Evolutionary conservation across 257 asterid genomes (phyloP), one percentile per base, ranked within the genome.

Genomic region (Oldenlandia corymbosa): DNA sequence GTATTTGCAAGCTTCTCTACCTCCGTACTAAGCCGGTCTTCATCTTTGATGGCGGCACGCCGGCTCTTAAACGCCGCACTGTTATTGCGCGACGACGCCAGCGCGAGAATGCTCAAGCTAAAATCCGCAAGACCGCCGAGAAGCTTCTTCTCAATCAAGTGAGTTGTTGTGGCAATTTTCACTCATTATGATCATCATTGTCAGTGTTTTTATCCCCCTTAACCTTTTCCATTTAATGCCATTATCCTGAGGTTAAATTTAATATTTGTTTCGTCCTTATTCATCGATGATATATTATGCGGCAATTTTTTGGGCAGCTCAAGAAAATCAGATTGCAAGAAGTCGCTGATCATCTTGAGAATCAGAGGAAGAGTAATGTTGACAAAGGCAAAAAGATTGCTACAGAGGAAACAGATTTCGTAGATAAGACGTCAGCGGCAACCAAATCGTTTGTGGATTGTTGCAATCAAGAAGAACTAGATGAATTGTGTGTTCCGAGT

Each of bases 91-190:
- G 99, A 20, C 97, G 99, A 43, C 88, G 99, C 32, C 99, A 89
- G 78, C 88, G 97, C 10, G 99, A 92, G 80, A 92, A 87, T 75
- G 99, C 99, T 24, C 99, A 92, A 74, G 87, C 94, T 43, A 92
- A 92, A 80, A 82, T 92, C 73, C 82, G 99, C 59, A 92, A 92
- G 76, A 92, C 99, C 0, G 99, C 99, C 0, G 99, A 92, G 84
- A 92, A 92, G 67, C 74, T 92, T 82, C 89, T 92, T 24, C 97
- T 89, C 62, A 92, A 89, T 72, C 99, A 89, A 23, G 99, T 92
- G 87, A 23, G 99, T 92, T 53, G 85, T 68, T 53, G 56, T 1
- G 10, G 27, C 50, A 18, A 11, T 58, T 45, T 6, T 60, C 11
- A 52, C 39, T 30, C 34, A 45, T 12, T 26, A 28, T 55, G 24